Conservation (phyloP, 163 green algal species). For the Scenedesmus sp. region DNA sequence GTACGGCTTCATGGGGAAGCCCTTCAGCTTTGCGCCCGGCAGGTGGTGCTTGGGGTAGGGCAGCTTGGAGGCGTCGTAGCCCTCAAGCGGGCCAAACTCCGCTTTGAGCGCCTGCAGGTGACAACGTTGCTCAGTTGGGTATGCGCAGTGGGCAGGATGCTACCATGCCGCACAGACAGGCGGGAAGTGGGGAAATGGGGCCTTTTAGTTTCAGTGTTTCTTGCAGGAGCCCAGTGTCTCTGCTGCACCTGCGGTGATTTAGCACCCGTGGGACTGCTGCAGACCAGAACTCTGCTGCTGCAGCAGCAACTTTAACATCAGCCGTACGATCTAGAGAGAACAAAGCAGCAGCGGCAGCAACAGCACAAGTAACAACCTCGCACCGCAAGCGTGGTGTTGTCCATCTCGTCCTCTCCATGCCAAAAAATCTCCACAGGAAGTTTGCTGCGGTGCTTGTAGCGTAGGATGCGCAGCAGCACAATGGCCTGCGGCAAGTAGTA, state of each 20-base stretch:
- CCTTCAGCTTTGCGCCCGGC: conserved; percentile 47
- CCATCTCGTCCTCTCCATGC: conserved; percentile 44
- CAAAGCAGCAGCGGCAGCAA: background rate
- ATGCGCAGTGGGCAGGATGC: background rate
- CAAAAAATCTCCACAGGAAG: conserved; percentile 54
- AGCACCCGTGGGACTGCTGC: background rate
- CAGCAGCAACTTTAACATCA: background rate
- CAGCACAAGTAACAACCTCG: background rate
- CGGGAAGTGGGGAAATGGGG: too few relatives aligned
- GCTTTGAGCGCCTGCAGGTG: conserved; percentile 16
- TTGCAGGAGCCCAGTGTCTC: background rate
- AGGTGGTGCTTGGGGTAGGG: conserved; percentile 42
- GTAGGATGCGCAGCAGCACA: conserved; percentile 45
- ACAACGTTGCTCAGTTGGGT: background rate
- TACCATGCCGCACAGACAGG: background rate
- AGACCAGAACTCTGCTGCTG: background rate
- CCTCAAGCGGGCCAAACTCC: conserved; percentile 51
- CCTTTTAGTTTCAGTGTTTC: too few relatives aligned
- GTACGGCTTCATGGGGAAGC: conserved; percentile 54
- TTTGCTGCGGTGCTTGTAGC: conserved; percentile 1
- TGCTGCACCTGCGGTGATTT: background rate
- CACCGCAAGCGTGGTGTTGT: conserved; percentile 25
- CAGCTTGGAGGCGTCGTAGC: conserved; percentile 28
- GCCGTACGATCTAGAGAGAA: too few relatives aligned
- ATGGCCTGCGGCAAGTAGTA: conserved; percentile 57